Percentiles rank a stretch among this genome's conserved stretches.
Evolutionary conservation across 352 stramenopile species (phyloP).

Genomic region (Halophytophthora polymorphica): DNA sequence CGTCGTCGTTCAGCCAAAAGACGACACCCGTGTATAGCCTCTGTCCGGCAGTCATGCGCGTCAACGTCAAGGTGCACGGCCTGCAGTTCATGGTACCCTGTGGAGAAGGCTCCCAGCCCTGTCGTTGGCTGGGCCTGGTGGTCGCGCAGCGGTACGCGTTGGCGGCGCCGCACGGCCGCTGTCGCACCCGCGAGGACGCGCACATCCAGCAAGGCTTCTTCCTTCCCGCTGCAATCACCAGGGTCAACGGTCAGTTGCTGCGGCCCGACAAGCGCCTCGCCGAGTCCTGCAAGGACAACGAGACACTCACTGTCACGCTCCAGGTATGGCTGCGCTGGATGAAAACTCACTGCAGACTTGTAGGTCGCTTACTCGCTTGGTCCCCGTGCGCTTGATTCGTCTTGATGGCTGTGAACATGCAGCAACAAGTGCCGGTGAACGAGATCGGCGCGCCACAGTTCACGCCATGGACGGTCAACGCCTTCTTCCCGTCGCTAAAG

Average conservation of each 20-base stretch:
- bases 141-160: conserved; percentile 77
- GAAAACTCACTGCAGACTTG: not conserved
- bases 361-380: not conserved
- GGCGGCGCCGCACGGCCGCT: conserved; percentile 57
- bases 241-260: conserved; percentile 41
- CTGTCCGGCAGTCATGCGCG: conserved; percentile 62
- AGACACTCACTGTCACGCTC: conserved; percentile 57
- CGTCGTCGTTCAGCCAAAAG: no score
- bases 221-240: conserved; percentile 56
- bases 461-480: conserved; percentile 50
- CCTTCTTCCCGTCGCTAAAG: conserved; percentile 53
- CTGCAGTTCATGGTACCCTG: conserved; percentile 73
- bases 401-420: not conserved
- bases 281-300: conserved; percentile 73
- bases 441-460: conserved; percentile 76
- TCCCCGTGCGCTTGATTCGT: not conserved
- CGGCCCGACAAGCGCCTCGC: conserved; percentile 48
- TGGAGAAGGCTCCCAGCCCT: conserved; percentile 67
- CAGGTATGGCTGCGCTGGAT: conserved; percentile 32
- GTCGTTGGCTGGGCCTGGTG: conserved; percentile 83
- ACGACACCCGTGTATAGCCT: no score
- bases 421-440: conserved; percentile 82
- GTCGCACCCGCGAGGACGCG: conserved; percentile 67
- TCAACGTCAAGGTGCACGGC: conserved; percentile 66
- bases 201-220: conserved; percentile 82